Evolutionary conservation across 1,284 basidiomycete species (phyloP).

Genomic region (Austropuccinia psidii): DNA sequence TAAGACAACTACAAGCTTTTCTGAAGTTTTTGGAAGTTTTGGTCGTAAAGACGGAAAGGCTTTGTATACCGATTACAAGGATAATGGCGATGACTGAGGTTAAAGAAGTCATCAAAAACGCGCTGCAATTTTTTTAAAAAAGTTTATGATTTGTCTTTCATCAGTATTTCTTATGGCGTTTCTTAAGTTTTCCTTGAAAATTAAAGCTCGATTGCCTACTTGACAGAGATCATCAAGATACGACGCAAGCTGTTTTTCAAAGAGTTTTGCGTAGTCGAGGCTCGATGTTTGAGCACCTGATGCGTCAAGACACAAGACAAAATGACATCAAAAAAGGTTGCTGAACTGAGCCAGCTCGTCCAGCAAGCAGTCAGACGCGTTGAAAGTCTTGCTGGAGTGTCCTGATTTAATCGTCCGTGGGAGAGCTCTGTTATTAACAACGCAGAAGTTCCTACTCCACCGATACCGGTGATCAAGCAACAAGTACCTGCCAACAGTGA

Average conservation of each 20-base stretch:
- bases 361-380: slow-evolving; percentile 13
- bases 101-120: slow-evolving; percentile 17
- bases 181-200: not conserved
- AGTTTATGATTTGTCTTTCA: no score
- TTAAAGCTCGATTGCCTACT: not conserved
- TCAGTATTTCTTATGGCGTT: no score
- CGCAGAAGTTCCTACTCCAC: not conserved
- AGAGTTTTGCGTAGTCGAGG: not conserved
- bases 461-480: not conserved
- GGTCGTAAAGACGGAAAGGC: no score
- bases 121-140: not conserved
- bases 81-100: slow-evolving; percentile 7
- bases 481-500: not conserved
- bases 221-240: slow-evolving; percentile 4
- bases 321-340: slow-evolving; percentile 13
- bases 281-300: slow-evolving; percentile 3
- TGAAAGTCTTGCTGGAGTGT: slow-evolving; percentile 10
- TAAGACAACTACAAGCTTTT: not conserved
- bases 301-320: not conserved
- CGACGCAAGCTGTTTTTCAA: slow-evolving; percentile 10
- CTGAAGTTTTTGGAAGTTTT: no score
- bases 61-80: not conserved
- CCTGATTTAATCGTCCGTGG: not conserved
- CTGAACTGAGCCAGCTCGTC: slow-evolving; percentile 10
- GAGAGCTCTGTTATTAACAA: not conserved